Evolutionary conservation across 116 monocot species (phyloP).

Genomic region (Dioscorea cayenensis): DNA sequence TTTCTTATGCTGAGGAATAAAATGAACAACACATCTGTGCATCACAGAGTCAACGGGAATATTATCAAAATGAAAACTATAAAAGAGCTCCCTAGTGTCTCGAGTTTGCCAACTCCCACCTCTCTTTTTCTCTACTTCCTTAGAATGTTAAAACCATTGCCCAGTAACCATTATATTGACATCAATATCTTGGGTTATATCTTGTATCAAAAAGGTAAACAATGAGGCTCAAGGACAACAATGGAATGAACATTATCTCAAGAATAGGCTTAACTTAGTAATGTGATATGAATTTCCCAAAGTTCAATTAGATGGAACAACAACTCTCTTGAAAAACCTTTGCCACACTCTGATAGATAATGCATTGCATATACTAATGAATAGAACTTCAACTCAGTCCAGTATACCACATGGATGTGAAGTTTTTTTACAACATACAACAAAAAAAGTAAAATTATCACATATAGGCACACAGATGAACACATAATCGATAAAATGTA

Average conservation of each 20-base stretch:
- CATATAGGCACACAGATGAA: too few species aligned
- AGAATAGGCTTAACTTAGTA: too few species aligned
- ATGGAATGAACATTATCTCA: neutral
- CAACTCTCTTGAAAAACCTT: too few species aligned
- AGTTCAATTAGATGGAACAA: too few species aligned
- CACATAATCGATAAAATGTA: too few species aligned
- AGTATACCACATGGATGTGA: too few species aligned
- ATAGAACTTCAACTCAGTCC: too few species aligned
- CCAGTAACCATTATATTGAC: constrained; percentile 65
- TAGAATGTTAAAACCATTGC: constrained; percentile 95
- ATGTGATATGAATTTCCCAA: too few species aligned
- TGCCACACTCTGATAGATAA: too few species aligned
- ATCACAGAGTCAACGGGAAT: constrained; percentile 96
- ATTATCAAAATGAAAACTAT: constrained; percentile 86
- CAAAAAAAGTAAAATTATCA: too few species aligned
- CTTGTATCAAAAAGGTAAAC: constrained; percentile 18
- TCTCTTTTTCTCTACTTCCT: constrained; percentile 81
- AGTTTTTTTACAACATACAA: too few species aligned
- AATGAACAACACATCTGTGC: constrained; percentile 92
- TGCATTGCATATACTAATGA: too few species aligned
- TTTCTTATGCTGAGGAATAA: constrained; percentile 73
- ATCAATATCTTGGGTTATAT: constrained; percentile 57
- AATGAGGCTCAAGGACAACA: neutral
- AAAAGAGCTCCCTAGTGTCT: constrained; percentile 81
- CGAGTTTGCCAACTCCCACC: constrained; percentile 60